phyloP scores from a whole-genome alignment of 1,284 basidiomycete species.

The Naganishia liquefaciens region DNA sequence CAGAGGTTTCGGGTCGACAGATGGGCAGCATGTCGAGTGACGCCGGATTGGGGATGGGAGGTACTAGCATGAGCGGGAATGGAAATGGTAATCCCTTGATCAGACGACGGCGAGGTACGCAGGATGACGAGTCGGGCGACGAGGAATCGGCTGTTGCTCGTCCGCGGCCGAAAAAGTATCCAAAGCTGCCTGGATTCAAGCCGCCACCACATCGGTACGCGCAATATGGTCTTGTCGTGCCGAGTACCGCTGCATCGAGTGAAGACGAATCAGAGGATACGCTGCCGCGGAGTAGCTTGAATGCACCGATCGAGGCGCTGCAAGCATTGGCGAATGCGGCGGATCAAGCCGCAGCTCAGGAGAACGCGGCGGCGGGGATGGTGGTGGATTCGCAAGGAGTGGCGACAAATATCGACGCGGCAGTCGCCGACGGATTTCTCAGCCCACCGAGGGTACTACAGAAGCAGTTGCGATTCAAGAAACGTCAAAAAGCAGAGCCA shows the following conservation, averaged over 20 bases:
- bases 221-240: slow-evolving; percentile 69
- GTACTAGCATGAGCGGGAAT: background rate
- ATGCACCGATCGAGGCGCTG: slow-evolving; percentile 87
- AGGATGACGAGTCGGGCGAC: slow-evolving; percentile 15
- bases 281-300: slow-evolving; percentile 72
- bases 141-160: slow-evolving; percentile 18
- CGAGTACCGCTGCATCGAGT: slow-evolving; percentile 75
- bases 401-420: slow-evolving; percentile 2
- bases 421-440: slow-evolving; percentile 18
- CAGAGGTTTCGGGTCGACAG: slow-evolving; percentile 4
- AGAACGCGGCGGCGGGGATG: slow-evolving; percentile 13
- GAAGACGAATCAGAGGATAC: slow-evolving; percentile 80
- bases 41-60: background rate
- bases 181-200: slow-evolving; percentile 82
- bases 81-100: slow-evolving; percentile 8
- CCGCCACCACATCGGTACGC: slow-evolving; percentile 89
- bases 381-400: slow-evolving; percentile 8
- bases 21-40: background rate
- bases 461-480: slow-evolving; percentile 65
- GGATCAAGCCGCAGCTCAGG: slow-evolving; percentile 70
- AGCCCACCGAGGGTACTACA: slow-evolving; percentile 38
- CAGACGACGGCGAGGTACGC: slow-evolving; percentile 8
- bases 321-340: slow-evolving; percentile 90
- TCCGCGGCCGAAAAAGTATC: slow-evolving; percentile 59
- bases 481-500: slow-evolving; percentile 81